These are phyloP conservation scores for Trichoderma virens DNA, from an alignment of 495 filamentous ascomycete genomes.

Conservation along the genomic window DNA sequence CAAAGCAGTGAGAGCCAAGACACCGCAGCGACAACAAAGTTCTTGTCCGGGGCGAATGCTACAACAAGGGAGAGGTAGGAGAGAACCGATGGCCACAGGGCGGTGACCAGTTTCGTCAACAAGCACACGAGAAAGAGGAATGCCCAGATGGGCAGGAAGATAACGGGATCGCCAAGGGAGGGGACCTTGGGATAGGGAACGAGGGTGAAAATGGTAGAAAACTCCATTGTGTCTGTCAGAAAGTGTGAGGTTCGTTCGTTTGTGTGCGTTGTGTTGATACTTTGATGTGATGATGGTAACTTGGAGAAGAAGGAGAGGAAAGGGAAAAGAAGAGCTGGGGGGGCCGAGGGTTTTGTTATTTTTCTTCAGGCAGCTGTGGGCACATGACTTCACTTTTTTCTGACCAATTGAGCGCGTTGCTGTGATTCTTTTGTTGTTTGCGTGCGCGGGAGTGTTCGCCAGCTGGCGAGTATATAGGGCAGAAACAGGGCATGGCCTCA, in stretches of 20 bases:
- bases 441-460: not conserved
- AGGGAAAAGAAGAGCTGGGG: not conserved
- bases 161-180: not conserved
- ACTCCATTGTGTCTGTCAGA: conserved; percentile 3
- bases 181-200: not conserved
- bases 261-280: not conserved
- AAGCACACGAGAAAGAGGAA: not conserved
- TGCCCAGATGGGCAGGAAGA: not conserved
- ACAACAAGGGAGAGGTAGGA: not conserved
- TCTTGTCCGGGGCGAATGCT: conserved; percentile 7
- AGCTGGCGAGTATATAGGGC: not conserved
- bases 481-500: not conserved
- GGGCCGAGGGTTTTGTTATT: not conserved
- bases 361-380: not conserved
- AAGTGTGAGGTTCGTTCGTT: not conserved
- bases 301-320: not conserved
- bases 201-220: not conserved
- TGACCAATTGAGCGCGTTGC: not conserved
- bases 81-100: not conserved
- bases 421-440: not conserved
- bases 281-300: not conserved
- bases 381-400: not conserved
- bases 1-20: conserved; percentile 1
- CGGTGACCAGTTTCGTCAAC: not conserved
- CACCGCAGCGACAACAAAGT: not conserved